Base-by-base conservation (phyloP, 176 grass and related monocot species). In the Musa schizocarpa region DNA sequence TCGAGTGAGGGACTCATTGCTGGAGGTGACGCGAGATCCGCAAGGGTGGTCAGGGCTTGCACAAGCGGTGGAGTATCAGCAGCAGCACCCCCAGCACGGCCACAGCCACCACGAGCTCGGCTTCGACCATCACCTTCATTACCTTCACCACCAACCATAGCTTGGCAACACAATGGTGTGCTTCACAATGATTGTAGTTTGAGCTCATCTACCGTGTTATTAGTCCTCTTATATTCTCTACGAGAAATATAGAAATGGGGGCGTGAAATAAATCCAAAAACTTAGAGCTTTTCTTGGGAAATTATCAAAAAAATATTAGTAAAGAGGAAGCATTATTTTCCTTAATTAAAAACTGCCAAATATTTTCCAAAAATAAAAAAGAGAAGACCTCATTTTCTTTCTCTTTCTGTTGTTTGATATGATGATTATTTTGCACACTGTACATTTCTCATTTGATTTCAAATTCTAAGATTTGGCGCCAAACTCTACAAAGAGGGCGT, bases 1-100 rank as follows among this genome's bases (percentile, higher is more conserved):
- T 57, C 87, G 87, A 81, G 84, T 98, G 54, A 76, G 90, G 76
- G 88, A 98, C 71, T 87, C 88, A 10, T 80, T 98, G 74, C 80
- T 98, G n/a, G 88, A 89, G 73, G 90, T 91, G 61, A 94, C 88
- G 10, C 75, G 90, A 71, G 90, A 89, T 74, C 67, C 85, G 13
- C 85, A 73, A 49, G 78, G 63, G 51, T 80, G 71, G 13, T 88
- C 83, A 16, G 83, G 85, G 57, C 0, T 76, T 27, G 23, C 72
- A 27, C 53, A 73, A 50, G 24, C 62, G 1, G 56, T 29, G 56
- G 57, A 24, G 53, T 59, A 69, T 16, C 34, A 69, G 4, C 4
- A 50, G 1, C 43, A n/a, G 2, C 29, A 29, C 29, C 29, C 2
- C 2, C 29, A 29, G 29, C 29, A 3, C 29, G 29, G 29, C 2